These are phyloP conservation scores for Alternaria consortialis DNA, from an alignment of 2,329 filamentous ascomycete genomes.

Conservation along the genomic window DNA sequence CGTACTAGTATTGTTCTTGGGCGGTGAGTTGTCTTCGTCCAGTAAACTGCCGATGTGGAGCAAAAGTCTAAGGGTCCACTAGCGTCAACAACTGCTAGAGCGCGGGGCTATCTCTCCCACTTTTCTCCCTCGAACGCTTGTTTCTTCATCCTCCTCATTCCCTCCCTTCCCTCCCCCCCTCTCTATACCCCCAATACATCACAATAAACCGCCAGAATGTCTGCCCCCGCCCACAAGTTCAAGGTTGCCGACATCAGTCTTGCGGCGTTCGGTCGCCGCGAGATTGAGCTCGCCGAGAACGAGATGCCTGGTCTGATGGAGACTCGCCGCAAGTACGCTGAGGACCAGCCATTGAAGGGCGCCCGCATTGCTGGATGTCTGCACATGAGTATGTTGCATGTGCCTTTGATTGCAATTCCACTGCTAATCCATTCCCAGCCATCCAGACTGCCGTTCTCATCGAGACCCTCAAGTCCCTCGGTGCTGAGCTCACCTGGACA, in stretches of 20 bases:
- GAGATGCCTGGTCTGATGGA: constrained; percentile 97
- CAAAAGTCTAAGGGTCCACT: constrained; percentile 18
- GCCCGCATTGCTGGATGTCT: constrained; percentile 97
- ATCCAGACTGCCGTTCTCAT: constrained; percentile 99
- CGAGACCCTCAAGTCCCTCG: constrained; percentile 92
- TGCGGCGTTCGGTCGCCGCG: constrained; percentile 97
- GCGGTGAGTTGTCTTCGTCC: constrained; percentile 11
- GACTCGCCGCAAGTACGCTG: constrained; percentile 89
- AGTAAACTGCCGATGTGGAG: constrained; percentile 18
- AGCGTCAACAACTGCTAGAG: constrained; percentile 17
- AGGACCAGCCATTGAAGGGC: constrained; percentile 91
- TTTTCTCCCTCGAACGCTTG: constrained; percentile 17
- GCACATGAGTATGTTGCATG: constrained; percentile 80
- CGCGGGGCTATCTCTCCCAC: constrained; percentile 24
- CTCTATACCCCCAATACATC: constrained; percentile 18
- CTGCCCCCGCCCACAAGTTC: constrained; percentile 88
- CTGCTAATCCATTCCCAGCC: constrained; percentile 58
- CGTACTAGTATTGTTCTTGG: neutral
- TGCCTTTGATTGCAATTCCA: neutral
- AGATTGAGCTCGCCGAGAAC: constrained; percentile 95
- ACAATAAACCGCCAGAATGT: constrained; percentile 58
- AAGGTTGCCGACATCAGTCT: constrained; percentile 98
- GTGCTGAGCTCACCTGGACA: constrained; percentile 98
- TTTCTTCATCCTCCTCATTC: constrained; percentile 18
- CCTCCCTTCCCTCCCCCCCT: constrained; percentile 19